Base-by-base conservation (phyloP, 192 early-diverging fungal genomes). In the Chytriomyces hyalinus region DNA sequence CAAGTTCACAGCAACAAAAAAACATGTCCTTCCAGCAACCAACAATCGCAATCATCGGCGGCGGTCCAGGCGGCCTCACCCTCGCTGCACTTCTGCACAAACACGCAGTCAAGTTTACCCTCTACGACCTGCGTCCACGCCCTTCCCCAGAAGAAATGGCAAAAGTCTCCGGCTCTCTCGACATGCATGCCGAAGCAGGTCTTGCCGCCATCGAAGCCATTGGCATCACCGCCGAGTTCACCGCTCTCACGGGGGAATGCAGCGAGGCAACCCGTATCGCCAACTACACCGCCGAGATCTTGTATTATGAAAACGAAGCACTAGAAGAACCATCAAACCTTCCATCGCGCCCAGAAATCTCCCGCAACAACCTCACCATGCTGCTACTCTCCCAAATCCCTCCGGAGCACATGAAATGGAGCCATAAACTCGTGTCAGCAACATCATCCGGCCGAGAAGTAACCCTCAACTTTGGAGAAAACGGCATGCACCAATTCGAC, bases 281-380 rank as follows among this genome's bases (percentile, higher is more conserved):
- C 53, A 59, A 17, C 15, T 59, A 59, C 53, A 17, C 20, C 15
- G 53, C 53, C 24, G 24, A 26, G 24, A 26, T 26, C 24, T 26
- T 26, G 24, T 26, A 26, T 0, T 0, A 26, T 26, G 24, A 26
- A 26, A 0, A 26, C 24, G 24, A 26, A 26, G 24, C 24, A 26
- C 24, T 26, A 26, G 24, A 0, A 26, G 24, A 26, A 26, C 24
- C 24, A 26, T 26, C 24, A 26, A 26, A 26, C 24, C 24, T 26
- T 26, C 24, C 24, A 26, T 45, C 46, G 5, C 66, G 84, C 5
- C 86, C 86, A 5, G 87, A 89, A 72, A 83, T 87, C 24, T 86
- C 87, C 72, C 80, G 87, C 3, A 73, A 49, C 6, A 61, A 86
- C 24, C 71, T 89, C 47, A 78, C 84, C 20, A 71, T 84, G 26